A percentile compares a stretch with the other conserved stretches of the same genome.
Conservation (phyloP, 2,329 filamentous ascomycete genomes). For the Tolypocladium endophyticum region DNA sequence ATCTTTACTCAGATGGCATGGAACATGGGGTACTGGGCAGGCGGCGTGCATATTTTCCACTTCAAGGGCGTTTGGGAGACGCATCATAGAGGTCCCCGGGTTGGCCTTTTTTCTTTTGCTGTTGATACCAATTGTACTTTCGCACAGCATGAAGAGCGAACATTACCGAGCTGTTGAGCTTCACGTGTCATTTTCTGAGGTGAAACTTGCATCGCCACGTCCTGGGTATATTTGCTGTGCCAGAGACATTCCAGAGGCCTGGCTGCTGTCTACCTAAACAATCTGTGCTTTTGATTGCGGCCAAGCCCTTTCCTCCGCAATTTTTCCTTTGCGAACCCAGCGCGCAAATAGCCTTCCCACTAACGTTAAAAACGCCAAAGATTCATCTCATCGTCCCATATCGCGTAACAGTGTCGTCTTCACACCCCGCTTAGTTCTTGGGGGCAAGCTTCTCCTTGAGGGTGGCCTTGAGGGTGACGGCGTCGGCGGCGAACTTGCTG, state of each 20-base stretch:
- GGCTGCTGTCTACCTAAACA: not conserved
- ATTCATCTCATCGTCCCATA: not conserved
- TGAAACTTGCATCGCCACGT: not conserved
- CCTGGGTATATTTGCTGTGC: not conserved
- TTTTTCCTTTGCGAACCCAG: not conserved
- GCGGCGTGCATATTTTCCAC: not conserved
- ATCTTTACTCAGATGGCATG: not conserved
- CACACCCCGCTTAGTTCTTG: constrained; percentile 8
- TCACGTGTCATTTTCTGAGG: not conserved
- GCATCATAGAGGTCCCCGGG: not conserved
- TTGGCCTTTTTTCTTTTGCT: not conserved
- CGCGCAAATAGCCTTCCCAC: not conserved
- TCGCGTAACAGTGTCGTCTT: not conserved
- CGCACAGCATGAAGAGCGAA: not conserved
- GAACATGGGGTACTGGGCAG: not conserved
- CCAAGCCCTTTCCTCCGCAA: not conserved
- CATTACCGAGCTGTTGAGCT: not conserved
- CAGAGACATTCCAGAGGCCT: not conserved
- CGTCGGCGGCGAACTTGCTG: constrained; percentile 97
- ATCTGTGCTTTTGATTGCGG: not conserved
- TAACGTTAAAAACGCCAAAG: not conserved
- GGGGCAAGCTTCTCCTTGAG: constrained; percentile 68
- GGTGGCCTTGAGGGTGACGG: constrained; percentile 85
- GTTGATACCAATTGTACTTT: not conserved
- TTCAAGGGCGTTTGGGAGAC: not conserved